A percentile compares a stretch with the other conserved stretches of the same genome.
Conservation (phyloP, 2,329 filamentous ascomycete genomes). For the Monascus ruber region DNA sequence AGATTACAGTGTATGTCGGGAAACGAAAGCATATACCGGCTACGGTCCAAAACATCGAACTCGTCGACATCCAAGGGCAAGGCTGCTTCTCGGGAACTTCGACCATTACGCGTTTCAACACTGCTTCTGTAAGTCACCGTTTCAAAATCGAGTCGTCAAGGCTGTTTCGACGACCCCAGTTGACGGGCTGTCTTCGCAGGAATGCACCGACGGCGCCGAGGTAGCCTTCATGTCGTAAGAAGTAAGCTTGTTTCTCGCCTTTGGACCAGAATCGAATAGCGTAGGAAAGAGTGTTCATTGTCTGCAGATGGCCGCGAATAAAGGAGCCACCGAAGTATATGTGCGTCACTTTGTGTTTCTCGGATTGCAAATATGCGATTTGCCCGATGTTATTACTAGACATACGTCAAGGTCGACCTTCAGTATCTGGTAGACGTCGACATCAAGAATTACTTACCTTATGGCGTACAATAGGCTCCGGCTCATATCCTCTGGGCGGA, state of each 20-base stretch:
- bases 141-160: conserved; percentile 42
- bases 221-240: conserved; percentile 90
- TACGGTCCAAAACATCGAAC: too few relatives aligned
- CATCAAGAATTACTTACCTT: conserved; percentile 32
- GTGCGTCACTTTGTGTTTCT: conserved; percentile 79
- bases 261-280: conserved; percentile 98
- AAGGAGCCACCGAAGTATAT: conserved; percentile 98
- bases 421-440: conserved; percentile 1
- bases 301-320: conserved; percentile 90
- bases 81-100: too few relatives aligned
- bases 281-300: conserved; percentile 93
- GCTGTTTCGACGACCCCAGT: conserved; percentile 80
- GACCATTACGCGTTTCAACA: too few relatives aligned
- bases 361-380: conserved; percentile 92
- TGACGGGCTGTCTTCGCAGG: conserved; percentile 74
- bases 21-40: too few relatives aligned
- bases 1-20: too few relatives aligned
- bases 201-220: conserved; percentile 88
- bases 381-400: conserved; percentile 91
- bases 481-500: conserved; percentile 75
- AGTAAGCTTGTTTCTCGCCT: conserved; percentile 88
- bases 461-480: conserved; percentile 88
- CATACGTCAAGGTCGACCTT: conserved; percentile 12
- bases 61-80: too few relatives aligned
- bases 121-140: too few relatives aligned